These are phyloP conservation scores for Grifola frondosa DNA, from an alignment of 1,284 basidiomycete genomes.

Conservation along the genomic window DNA sequence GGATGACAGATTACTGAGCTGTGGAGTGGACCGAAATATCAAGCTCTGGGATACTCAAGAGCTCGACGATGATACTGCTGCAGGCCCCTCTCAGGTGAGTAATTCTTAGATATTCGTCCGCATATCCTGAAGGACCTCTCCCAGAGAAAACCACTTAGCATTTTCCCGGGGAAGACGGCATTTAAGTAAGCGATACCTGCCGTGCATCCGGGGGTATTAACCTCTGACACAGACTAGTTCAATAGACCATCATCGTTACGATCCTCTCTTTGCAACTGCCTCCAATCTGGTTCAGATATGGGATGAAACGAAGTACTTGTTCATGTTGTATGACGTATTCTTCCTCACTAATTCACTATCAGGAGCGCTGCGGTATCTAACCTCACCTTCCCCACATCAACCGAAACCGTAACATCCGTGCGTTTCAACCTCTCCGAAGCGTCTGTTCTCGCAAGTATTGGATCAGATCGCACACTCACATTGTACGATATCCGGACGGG, in stretches of 20 bases:
- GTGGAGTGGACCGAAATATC: constrained; percentile 88
- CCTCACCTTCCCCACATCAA: constrained; percentile 79
- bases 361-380: constrained; percentile 78
- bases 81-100: constrained; percentile 36
- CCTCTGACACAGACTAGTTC: constrained; percentile 49
- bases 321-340: constrained; percentile 3
- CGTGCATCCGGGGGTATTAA: constrained; percentile 3
- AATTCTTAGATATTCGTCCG: not conserved
- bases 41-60: constrained; percentile 80
- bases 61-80: constrained; percentile 28
- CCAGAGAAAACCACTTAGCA: constrained; percentile 60
- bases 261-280: constrained; percentile 90
- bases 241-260: constrained; percentile 90
- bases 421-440: constrained; percentile 94
- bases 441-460: constrained; percentile 90
- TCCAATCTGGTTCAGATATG: constrained; percentile 94
- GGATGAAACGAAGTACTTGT: constrained; percentile 91
- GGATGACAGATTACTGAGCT: constrained; percentile 77
- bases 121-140: not conserved
- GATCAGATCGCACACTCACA: constrained; percentile 93
- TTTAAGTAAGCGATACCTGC: constrained; percentile 67
- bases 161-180: constrained; percentile 80
- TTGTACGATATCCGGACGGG: constrained; percentile 96
- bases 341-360: constrained; percentile 1
- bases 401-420: constrained; percentile 85